A percentile compares a stretch with the other conserved stretches of the same genome.
phyloP scores from a whole-genome alignment of 768 basidiomycete species.

The Agaricus blazei region DNA sequence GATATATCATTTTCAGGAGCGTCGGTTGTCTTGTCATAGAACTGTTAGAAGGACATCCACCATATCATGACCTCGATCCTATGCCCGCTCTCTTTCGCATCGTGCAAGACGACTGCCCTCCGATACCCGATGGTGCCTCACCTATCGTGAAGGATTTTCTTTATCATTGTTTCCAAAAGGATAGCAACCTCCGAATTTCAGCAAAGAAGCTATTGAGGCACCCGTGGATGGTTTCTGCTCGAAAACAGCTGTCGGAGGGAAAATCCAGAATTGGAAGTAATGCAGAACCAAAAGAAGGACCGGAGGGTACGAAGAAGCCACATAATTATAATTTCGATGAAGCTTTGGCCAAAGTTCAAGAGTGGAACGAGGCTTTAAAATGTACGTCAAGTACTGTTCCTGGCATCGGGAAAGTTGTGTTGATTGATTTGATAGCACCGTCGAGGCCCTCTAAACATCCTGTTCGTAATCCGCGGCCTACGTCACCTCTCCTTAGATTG shows the following conservation, averaged over 20 bases:
- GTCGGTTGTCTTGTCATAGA: slow-evolving; percentile 99
- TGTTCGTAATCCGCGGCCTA: slow-evolving; percentile 40
- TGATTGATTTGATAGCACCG: slow-evolving; percentile 44
- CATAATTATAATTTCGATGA: slow-evolving; percentile 92
- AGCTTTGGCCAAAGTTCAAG: slow-evolving; percentile 90
- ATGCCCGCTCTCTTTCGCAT: slow-evolving; percentile 99
- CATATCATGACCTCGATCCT: slow-evolving; percentile 92
- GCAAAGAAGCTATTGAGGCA: slow-evolving; percentile 91
- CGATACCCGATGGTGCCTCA: slow-evolving; percentile 92
- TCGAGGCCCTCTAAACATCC: slow-evolving; percentile 70
- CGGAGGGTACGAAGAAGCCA: slow-evolving; percentile 38
- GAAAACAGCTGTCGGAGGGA: slow-evolving; percentile 60
- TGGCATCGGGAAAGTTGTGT: slow-evolving; percentile 9
- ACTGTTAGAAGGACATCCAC: slow-evolving; percentile 85
- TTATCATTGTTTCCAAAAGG: slow-evolving; percentile 98
- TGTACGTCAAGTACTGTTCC: slow-evolving; percentile 39
- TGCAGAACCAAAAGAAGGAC: slow-evolving; percentile 28
- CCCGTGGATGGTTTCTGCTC: slow-evolving; percentile 91
- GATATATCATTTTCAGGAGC: slow-evolving; percentile 40
- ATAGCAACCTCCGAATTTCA: slow-evolving; percentile 88
- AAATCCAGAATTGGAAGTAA: slow-evolving; percentile 27
- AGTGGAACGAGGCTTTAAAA: slow-evolving; percentile 97
- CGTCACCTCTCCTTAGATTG: slow-evolving; percentile 41
- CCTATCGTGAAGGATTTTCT: slow-evolving; percentile 96
- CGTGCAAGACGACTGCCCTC: slow-evolving; percentile 96